Evolutionary conservation across 768 basidiomycete genomes (phyloP), one percentile per base, ranked within the genome.

Genomic region (Terana coerulea): DNA sequence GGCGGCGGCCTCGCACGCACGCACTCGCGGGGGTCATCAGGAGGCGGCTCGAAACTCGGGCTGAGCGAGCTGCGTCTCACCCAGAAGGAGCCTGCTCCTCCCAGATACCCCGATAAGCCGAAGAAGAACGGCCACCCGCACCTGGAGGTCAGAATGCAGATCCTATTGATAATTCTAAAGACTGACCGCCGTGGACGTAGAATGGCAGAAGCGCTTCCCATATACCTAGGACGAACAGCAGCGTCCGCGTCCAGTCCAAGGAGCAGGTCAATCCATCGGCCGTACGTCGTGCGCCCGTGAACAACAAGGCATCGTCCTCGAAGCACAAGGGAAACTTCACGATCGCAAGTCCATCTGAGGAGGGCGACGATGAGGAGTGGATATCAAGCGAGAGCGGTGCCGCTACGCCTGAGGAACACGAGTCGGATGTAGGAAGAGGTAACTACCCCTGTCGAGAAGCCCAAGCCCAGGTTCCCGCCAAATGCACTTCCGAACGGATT

Each of bases 371-470:
- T 10, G 85, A 87, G 49, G 88, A 81, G 51, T 89, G 86, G 86
- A 75, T 86, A 1, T 89, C 87, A 24, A 87, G 83, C 63, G 86
- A 86, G 66, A 88, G 86, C 60, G 87, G 85, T 6, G 83, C 79
- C 0, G 85, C 71, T 0, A 89, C 87, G 1, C 88, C 87, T 3
- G 77, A 75, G 42, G n/a, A n/a, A n/a, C 53, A 69, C 44, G 73
- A 72, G 33, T 78, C 79, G 0, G 75, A 77, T 44, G 73, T 72
- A n/a, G 17, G 71, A 61, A 15, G 54, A 59, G 11, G 41, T 52
- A 29, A 59, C 53, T 19, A 64, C 67, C 6, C 67, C 66, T 0
- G 55, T 63, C 21, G 64, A 69, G 47, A 50, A 53, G 26, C 30
- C 28, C 24, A 58, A 53, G 28, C 57, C 49, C 40, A 51, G 39